phyloP scores from a whole-genome alignment of 805 yeast species.

The Wickerhamiella alocasiicola region DNA sequence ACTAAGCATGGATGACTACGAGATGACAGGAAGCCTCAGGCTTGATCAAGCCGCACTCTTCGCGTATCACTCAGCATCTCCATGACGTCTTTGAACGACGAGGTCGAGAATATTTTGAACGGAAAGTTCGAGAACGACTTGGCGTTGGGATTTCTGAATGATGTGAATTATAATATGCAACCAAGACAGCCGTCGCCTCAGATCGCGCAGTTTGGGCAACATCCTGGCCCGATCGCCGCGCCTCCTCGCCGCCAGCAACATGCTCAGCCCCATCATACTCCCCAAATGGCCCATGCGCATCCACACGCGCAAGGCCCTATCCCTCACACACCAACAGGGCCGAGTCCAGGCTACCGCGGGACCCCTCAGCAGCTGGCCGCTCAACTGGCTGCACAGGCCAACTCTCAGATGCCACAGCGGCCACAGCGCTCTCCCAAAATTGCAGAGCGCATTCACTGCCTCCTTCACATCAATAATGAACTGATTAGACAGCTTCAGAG shows the following conservation, averaged over 20 bases:
- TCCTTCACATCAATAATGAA: conserved; percentile 9
- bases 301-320: neutral
- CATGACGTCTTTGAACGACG: conserved; percentile 10
- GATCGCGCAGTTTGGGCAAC: neutral
- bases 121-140: conserved; percentile 9
- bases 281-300: conserved; percentile 6
- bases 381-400: conserved; percentile 1
- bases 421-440: conserved; percentile 1
- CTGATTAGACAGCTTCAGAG: conserved; percentile 2
- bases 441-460: conserved; percentile 6
- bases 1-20: no score
- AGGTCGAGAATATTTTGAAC: conserved; percentile 9
- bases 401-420: neutral
- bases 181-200: neutral
- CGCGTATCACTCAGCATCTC: neutral
- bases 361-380: conserved; percentile 11
- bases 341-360: neutral
- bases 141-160: conserved; percentile 4
- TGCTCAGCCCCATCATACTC: conserved; percentile 1
- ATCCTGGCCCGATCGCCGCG: neutral
- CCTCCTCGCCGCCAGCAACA: neutral
- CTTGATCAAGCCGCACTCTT: no score
- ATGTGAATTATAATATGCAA: neutral
- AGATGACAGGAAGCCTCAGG: no score
- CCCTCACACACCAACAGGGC: neutral